phyloP scores from a whole-genome alignment of 2,329 filamentous ascomycete species.

The Onygena corvina region DNA sequence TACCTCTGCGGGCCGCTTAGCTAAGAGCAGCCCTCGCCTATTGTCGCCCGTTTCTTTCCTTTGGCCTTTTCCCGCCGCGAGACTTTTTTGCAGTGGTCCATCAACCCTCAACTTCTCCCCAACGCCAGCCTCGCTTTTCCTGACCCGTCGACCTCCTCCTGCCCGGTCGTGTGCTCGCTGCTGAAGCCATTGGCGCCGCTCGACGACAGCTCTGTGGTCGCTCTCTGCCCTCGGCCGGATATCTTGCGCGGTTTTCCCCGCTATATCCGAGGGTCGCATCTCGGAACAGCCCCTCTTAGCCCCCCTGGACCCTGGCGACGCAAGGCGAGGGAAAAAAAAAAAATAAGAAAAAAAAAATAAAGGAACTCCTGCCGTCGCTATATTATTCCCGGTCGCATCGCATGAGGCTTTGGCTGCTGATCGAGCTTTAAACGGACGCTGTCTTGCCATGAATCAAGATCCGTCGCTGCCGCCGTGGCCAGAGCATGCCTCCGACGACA shows the following conservation, averaged over 20 bases:
- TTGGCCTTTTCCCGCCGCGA: neutral
- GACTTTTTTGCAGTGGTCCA: no score
- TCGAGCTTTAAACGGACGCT: neutral
- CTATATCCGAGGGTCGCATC: neutral
- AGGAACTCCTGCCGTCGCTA: neutral
- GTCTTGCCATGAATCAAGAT: slow-evolving; percentile 29
- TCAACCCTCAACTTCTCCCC: neutral
- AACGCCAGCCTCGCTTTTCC: neutral
- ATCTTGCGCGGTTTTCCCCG: no score
- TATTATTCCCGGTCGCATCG: neutral
- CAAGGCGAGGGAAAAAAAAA: no score
- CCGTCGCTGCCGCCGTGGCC: slow-evolving; percentile 29
- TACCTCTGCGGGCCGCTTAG: neutral
- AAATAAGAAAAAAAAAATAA: no score
- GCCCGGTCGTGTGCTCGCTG: neutral
- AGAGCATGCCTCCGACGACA: slow-evolving; percentile 29
- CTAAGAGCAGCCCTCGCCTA: slow-evolving; percentile 4
- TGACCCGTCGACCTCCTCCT: neutral
- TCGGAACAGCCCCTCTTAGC: neutral
- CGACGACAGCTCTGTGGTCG: neutral
- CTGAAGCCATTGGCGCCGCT: neutral
- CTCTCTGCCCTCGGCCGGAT: neutral
- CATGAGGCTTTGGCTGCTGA: neutral
- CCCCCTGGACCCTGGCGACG: neutral
- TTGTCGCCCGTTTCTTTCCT: slow-evolving; percentile 5